Conservation (phyloP, 805 yeast genomes). For the Torulaspora indica region DNA sequence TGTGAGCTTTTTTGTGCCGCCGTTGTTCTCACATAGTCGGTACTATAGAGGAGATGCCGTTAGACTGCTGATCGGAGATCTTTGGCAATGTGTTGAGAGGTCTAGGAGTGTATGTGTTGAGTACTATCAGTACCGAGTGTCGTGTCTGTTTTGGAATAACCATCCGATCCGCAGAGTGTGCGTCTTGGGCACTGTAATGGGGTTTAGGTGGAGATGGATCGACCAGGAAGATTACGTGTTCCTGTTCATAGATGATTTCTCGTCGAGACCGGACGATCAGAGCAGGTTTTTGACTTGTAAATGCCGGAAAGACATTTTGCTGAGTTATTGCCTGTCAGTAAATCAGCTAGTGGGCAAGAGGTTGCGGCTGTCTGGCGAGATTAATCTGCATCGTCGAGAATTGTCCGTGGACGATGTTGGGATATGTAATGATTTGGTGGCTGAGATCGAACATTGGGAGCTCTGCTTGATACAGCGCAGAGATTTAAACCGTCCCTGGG, state of each 20-base stretch:
- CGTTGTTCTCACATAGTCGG: slow-evolving; percentile 35
- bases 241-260: slow-evolving; percentile 25
- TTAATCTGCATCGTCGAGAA: slow-evolving; percentile 27
- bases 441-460: slow-evolving; percentile 40
- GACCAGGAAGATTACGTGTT: slow-evolving; percentile 20
- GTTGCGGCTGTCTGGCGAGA: slow-evolving; percentile 31
- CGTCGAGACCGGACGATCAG: slow-evolving; percentile 12
- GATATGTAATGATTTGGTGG: slow-evolving; percentile 22
- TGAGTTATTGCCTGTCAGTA: slow-evolving; percentile 20
- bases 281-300: slow-evolving; percentile 28
- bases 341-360: slow-evolving; percentile 26
- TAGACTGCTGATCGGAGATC: slow-evolving; percentile 12
- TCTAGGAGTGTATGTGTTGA: slow-evolving; percentile 9
- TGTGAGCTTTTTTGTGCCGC: slow-evolving; percentile 35
- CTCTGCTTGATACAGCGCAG: slow-evolving; percentile 25
- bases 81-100: slow-evolving; percentile 6
- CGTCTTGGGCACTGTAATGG: slow-evolving; percentile 38
- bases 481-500: slow-evolving; percentile 37
- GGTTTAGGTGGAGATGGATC: slow-evolving; percentile 21
- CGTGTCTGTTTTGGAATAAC: slow-evolving; percentile 37
- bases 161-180: slow-evolving; percentile 41
- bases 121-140: slow-evolving; percentile 10
- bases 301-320: slow-evolving; percentile 20
- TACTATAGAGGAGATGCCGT: slow-evolving; percentile 2
- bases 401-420: slow-evolving; percentile 31